Conservation (phyloP, 2,329 filamentous ascomycete species). For the Acarospora socialis region DNA sequence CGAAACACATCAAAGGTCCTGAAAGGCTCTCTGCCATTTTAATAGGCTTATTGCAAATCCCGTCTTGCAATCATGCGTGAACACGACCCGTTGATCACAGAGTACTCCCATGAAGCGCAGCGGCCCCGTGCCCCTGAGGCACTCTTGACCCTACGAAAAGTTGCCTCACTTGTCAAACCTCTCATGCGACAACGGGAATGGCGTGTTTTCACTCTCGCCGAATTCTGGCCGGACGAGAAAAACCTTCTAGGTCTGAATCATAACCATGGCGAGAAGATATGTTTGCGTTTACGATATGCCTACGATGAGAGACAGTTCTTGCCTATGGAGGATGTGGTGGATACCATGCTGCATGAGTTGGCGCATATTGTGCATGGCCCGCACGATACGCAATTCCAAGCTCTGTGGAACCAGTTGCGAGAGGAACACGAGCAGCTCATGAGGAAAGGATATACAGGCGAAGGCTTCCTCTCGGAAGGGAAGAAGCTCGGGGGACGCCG, state of each 20-base stretch:
- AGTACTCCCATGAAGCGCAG: slow-evolving; percentile 39
- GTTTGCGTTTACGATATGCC: slow-evolving; percentile 65
- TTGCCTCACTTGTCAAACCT: slow-evolving; percentile 82
- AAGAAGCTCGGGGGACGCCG: slow-evolving; percentile 54
- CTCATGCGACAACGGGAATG: slow-evolving; percentile 81
- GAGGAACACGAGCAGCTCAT: slow-evolving; percentile 67
- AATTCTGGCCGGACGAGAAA: slow-evolving; percentile 66
- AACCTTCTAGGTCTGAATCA: slow-evolving; percentile 72
- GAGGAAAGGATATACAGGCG: slow-evolving; percentile 76
- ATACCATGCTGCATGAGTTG: slow-evolving; percentile 84
- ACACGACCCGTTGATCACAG: slow-evolving; percentile 33
- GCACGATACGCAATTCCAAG: slow-evolving; percentile 70
- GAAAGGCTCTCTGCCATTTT: too few relatives aligned
- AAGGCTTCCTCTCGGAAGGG: slow-evolving; percentile 69
- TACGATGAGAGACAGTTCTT: slow-evolving; percentile 64
- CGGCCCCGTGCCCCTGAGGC: slow-evolving; percentile 37
- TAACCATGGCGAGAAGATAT: slow-evolving; percentile 63
- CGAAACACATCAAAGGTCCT: too few relatives aligned
- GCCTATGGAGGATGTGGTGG: slow-evolving; percentile 62
- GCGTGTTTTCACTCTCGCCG: slow-evolving; percentile 63
- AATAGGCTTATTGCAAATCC: not conserved
- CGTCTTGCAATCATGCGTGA: slow-evolving; percentile 23
- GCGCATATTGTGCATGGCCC: slow-evolving; percentile 68
- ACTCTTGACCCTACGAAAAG: slow-evolving; percentile 52
- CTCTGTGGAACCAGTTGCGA: slow-evolving; percentile 76